Evolutionary conservation across 768 basidiomycete species (phyloP).

Genomic region (Xerocomus brunneocitrinus): DNA sequence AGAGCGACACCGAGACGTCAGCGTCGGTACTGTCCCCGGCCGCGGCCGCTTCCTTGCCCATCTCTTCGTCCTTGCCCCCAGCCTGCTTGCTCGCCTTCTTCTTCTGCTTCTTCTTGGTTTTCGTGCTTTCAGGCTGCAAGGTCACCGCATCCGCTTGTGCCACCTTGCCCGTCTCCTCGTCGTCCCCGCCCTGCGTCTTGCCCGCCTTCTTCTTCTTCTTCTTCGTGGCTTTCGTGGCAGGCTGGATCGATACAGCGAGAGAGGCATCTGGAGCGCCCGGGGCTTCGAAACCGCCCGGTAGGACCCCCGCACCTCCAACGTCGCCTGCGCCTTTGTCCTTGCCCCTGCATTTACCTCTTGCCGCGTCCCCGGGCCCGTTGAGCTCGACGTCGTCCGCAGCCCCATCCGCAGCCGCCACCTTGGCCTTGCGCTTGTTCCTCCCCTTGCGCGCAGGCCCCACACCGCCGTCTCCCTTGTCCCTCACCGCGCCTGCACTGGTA

Average conservation of each 20-base stretch:
- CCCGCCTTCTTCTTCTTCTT: constrained; percentile 36
- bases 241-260: constrained; percentile 17
- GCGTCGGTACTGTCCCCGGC: constrained; percentile 18
- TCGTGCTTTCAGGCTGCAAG: no score
- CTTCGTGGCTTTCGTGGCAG: constrained; percentile 33
- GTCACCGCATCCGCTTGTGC: not conserved
- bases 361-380: no score
- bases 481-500: no score
- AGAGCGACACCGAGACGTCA: constrained; percentile 8
- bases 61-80: constrained; percentile 1
- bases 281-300: constrained; percentile 16
- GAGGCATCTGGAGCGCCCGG: not conserved
- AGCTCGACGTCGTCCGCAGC: no score
- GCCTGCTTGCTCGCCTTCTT: constrained; percentile 4
- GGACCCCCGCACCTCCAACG: not conserved
- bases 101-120: constrained; percentile 34
- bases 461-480: not conserved
- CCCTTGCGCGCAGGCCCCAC: not conserved
- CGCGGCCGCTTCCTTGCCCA: constrained; percentile 8
- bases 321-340: no score
- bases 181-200: constrained; percentile 4
- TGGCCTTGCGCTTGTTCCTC: not conserved
- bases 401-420: no score
- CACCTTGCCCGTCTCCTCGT: not conserved
- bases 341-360: not conserved